These are phyloP conservation scores for Ascomycota sp. DNA, from an alignment of 2,329 filamentous ascomycete genomes.

Conservation along the genomic window DNA sequence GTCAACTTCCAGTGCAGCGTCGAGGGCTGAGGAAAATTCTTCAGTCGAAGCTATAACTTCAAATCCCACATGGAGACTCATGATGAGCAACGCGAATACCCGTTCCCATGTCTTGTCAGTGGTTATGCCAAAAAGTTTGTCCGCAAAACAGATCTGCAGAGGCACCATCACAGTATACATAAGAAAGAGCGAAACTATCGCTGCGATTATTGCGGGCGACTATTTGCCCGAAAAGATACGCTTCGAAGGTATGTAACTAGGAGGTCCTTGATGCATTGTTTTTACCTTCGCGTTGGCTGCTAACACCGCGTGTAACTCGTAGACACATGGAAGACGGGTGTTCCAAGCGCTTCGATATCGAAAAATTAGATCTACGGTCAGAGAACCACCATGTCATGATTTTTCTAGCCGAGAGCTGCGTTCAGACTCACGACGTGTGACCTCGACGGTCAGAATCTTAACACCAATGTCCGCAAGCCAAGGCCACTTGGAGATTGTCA, in stretches of 20 bases:
- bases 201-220: slow-evolving; percentile 49
- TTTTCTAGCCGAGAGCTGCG: neutral
- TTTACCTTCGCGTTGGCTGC: too few species aligned
- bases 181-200: slow-evolving; percentile 48
- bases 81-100: slow-evolving; percentile 50
- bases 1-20: slow-evolving; percentile 51
- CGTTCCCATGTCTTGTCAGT: slow-evolving; percentile 43
- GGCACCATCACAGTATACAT: slow-evolving; percentile 48
- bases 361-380: slow-evolving; percentile 25
- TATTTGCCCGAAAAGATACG: slow-evolving; percentile 67
- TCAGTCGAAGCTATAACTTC: slow-evolving; percentile 71
- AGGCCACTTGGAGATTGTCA: neutral
- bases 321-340: slow-evolving; percentile 66
- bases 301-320: too few species aligned
- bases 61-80: slow-evolving; percentile 76
- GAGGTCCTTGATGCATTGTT: neutral
- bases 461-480: neutral
- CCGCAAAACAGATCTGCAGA: slow-evolving; percentile 57
- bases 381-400: slow-evolving; percentile 3
- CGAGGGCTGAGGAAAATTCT: slow-evolving; percentile 54
- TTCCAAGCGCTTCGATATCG: slow-evolving; percentile 42
- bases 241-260: slow-evolving; percentile 42
- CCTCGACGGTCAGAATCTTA: neutral
- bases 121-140: slow-evolving; percentile 61
- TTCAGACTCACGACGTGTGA: neutral